Evolutionary conservation across 495 filamentous ascomycete genomes (phyloP).

Genomic region (Xylaria curta): DNA sequence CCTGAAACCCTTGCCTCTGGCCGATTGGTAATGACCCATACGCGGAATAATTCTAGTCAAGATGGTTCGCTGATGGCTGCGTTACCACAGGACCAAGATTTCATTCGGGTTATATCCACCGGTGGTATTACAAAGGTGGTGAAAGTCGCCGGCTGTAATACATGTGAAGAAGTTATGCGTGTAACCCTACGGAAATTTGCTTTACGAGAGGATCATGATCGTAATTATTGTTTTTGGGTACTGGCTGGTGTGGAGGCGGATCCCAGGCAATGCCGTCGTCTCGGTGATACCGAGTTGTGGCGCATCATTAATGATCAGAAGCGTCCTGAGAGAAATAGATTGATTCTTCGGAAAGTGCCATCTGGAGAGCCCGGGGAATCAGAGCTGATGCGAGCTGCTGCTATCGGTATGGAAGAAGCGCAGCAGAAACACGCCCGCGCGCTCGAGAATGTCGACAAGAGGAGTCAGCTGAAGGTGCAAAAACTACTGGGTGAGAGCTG

Average conservation of each 20-base stretch:
- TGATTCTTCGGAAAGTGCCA: constrained; percentile 90
- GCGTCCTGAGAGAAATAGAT: constrained; percentile 80
- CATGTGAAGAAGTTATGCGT: constrained; percentile 86
- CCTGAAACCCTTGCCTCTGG: constrained; percentile 48
- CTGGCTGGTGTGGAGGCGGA: constrained; percentile 84
- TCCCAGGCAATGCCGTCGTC: constrained; percentile 73
- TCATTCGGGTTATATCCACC: constrained; percentile 90
- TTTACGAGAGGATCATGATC: constrained; percentile 74
- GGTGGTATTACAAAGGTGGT: constrained; percentile 90
- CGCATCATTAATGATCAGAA: constrained; percentile 77
- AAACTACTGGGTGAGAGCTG: constrained; percentile 85
- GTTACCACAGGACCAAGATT: constrained; percentile 76
- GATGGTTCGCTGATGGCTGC: constrained; percentile 83
- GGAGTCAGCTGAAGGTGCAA: constrained; percentile 75
- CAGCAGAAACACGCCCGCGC: constrained; percentile 74
- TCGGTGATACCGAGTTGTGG: constrained; percentile 85
- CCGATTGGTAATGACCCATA: constrained; percentile 57
- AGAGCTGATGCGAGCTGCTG: constrained; percentile 81
- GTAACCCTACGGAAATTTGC: constrained; percentile 83
- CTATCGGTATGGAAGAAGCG: constrained; percentile 80
- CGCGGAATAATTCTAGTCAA: constrained; percentile 71
- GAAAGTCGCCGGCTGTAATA: constrained; percentile 86
- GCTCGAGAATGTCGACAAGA: constrained; percentile 67
- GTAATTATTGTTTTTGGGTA: constrained; percentile 83
- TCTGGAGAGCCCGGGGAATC: constrained; percentile 81